These are phyloP conservation scores for Parsonsia alboflavescens DNA, from an alignment of 257 asterid species.

Conservation along the genomic window DNA sequence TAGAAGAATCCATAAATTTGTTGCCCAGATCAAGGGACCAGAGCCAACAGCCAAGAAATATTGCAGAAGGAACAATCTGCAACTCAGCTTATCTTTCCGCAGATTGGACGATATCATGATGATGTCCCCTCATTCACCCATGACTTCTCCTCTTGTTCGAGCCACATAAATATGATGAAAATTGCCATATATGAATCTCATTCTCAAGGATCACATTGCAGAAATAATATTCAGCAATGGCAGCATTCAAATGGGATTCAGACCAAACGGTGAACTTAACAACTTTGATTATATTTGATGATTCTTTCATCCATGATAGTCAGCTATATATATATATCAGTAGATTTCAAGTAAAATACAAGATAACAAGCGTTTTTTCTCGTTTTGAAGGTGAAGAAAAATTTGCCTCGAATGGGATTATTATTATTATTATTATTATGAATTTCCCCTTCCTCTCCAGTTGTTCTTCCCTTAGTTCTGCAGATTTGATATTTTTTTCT, in stretches of 20 bases:
- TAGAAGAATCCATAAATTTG: slow-evolving; percentile 49
- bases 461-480: too few species aligned
- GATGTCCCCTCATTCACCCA: slow-evolving; percentile 72
- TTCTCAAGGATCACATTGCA: neutral
- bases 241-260: neutral
- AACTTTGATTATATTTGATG: neutral
- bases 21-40: slow-evolving; percentile 25
- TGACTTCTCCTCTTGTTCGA: slow-evolving; percentile 79
- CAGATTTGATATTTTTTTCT: neutral
- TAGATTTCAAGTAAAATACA: too few species aligned
- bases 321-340: too few species aligned
- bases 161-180: slow-evolving; percentile 46
- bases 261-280: neutral
- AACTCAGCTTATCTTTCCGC: slow-evolving; percentile 67
- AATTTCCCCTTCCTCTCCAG: too few species aligned
- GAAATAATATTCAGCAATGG: neutral
- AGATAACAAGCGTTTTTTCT: neutral
- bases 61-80: slow-evolving; percentile 48
- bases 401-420: neutral
- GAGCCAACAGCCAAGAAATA: slow-evolving; percentile 32
- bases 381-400: neutral
- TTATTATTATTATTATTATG: too few species aligned
- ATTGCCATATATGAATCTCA: too few species aligned
- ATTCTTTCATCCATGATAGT: neutral
- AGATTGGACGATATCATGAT: slow-evolving; percentile 48